Evolutionary conservation across 2,329 filamentous ascomycete genomes (phyloP).

Genomic region (Sclerotinia trifoliorum): DNA sequence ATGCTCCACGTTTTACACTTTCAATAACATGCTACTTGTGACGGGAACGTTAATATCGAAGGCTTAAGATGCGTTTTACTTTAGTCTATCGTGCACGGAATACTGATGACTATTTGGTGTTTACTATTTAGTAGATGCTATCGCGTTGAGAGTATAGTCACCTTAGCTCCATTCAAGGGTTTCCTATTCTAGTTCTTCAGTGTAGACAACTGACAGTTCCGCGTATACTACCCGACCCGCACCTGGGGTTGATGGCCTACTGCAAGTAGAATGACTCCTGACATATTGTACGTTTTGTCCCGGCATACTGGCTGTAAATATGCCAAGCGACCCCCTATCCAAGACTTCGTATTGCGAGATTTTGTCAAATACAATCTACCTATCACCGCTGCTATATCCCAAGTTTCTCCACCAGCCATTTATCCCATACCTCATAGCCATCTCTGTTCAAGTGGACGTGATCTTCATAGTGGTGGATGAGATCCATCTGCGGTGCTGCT

Average conservation of each 20-base stretch:
- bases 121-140: too few relatives aligned
- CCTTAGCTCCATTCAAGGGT: background rate
- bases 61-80: too few relatives aligned
- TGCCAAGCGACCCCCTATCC: background rate
- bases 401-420: conserved; percentile 20
- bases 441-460: conserved; percentile 28
- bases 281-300: background rate
- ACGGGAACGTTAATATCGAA: too few relatives aligned
- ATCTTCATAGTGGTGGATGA: conserved; percentile 21
- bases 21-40: too few relatives aligned
- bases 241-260: background rate
- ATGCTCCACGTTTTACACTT: too few relatives aligned
- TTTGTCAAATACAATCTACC: background rate
- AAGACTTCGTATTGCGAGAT: background rate
- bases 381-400: background rate
- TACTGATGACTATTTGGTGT: too few relatives aligned
- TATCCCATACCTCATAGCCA: conserved; percentile 27
- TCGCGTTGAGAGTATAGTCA: too few relatives aligned
- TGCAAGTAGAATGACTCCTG: background rate
- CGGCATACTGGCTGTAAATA: background rate
- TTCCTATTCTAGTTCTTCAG: background rate
- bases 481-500: conserved; percentile 18
- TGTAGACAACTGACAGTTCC: too few relatives aligned
- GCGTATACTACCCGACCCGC: too few relatives aligned
- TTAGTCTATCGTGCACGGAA: too few relatives aligned